Evolutionary conservation across 169 alveolate genomes (phyloP).

Genomic region (Theileria annulata): DNA sequence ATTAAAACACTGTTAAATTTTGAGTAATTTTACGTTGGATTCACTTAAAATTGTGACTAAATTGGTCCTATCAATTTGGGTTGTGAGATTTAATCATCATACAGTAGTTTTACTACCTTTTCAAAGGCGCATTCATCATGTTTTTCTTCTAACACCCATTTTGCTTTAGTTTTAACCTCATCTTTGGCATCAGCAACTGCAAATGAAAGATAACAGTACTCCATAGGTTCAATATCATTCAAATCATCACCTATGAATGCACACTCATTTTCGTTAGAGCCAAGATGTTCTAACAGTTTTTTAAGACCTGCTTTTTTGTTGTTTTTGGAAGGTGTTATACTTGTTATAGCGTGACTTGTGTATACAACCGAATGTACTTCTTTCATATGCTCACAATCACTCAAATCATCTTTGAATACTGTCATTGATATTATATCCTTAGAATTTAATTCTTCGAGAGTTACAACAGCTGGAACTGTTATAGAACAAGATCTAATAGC

Average conservation of each 20-base stretch:
- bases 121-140: conserved; percentile 44
- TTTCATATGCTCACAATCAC: neutral
- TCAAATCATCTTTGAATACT: neutral
- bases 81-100: conserved; percentile 6
- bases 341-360: neutral
- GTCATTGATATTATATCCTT: conserved; percentile 1
- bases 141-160: conserved; percentile 26
- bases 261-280: conserved; percentile 20
- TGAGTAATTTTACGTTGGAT: neutral
- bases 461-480: neutral
- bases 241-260: conserved; percentile 52
- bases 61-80: neutral
- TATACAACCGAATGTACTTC: neutral
- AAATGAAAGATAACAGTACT: conserved; percentile 23
- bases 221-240: conserved; percentile 46
- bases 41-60: neutral
- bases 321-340: neutral
- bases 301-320: neutral
- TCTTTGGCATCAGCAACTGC: conserved; percentile 50
- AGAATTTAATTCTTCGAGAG: neutral
- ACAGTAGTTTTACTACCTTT: conserved; percentile 17
- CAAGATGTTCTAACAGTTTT: neutral
- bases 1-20: neutral
- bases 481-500: neutral
- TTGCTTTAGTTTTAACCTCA: conserved; percentile 24